Evolutionary conservation across 2,329 filamentous ascomycete species (phyloP).

Genomic region (Xylariaceae sp.): DNA sequence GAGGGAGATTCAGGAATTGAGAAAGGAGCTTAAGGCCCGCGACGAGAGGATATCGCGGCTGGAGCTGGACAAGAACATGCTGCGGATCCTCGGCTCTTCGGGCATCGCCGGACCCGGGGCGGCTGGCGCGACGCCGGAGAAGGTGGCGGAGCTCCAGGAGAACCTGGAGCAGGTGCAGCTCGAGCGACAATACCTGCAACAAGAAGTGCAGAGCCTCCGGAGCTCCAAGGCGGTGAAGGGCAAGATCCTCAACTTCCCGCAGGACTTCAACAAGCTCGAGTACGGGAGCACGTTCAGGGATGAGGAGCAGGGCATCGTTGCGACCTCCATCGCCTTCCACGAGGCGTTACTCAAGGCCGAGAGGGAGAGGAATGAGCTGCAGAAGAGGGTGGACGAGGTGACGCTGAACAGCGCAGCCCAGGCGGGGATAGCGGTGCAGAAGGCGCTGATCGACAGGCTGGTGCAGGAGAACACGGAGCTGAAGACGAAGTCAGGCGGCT

Average conservation of each 20-base stretch:
- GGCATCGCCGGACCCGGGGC: background rate
- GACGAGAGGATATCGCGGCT: slow-evolving; percentile 8
- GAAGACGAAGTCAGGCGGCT: too few relatives aligned
- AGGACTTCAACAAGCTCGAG: slow-evolving; percentile 4
- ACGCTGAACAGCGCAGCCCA: background rate
- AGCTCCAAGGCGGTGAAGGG: slow-evolving; percentile 6
- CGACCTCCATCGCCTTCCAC: slow-evolving; percentile 7
- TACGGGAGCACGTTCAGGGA: slow-evolving; percentile 14
- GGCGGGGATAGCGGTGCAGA: background rate
- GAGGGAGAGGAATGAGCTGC: background rate
- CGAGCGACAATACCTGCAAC: slow-evolving; percentile 10
- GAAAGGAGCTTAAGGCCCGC: slow-evolving; percentile 4
- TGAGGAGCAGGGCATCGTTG: slow-evolving; percentile 13
- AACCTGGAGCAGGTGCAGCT: background rate
- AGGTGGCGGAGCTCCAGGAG: slow-evolving; percentile 5
- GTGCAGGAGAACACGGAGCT: background rate
- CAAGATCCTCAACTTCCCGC: slow-evolving; percentile 13
- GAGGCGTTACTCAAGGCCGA: slow-evolving; percentile 6
- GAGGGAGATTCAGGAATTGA: slow-evolving; percentile 1
- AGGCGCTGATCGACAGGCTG: background rate
- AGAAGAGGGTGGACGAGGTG: background rate
- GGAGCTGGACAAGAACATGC: slow-evolving; percentile 9
- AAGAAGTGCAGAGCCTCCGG: slow-evolving; percentile 10
- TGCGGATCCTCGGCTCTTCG: slow-evolving; percentile 3
- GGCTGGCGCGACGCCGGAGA: too few relatives aligned